Evolutionary conservation across 179 eudicot genomes (phyloP).

Genomic region (Gypsophila paniculata): DNA sequence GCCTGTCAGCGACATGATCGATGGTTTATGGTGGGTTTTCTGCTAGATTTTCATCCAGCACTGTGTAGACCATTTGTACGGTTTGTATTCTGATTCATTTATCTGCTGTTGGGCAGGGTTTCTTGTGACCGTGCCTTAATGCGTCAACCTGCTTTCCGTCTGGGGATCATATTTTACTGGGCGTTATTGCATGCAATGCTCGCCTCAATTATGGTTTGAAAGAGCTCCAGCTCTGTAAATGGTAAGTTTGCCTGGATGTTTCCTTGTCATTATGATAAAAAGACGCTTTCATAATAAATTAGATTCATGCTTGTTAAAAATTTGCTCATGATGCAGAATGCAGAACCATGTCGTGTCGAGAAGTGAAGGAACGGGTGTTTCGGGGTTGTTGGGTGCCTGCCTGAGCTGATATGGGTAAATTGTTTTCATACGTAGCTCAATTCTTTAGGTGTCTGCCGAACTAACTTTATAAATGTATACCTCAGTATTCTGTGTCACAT

Average conservation of each 20-base stretch:
- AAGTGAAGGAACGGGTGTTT: slow-evolving; percentile 7
- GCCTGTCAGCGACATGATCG: slow-evolving; percentile 79
- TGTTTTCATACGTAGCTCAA: slow-evolving; percentile 11
- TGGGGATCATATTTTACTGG: slow-evolving; percentile 89
- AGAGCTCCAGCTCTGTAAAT: slow-evolving; percentile 19
- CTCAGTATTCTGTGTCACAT: slow-evolving; percentile 10
- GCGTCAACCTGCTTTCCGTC: slow-evolving; percentile 95
- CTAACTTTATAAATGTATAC: not conserved
- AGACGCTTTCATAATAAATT: too few species aligned
- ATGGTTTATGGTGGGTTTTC: slow-evolving; percentile 80
- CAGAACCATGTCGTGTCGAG: not conserved
- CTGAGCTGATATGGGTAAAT: slow-evolving; percentile 13
- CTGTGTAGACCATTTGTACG: not conserved
- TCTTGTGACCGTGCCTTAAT: slow-evolving; percentile 92
- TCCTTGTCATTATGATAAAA: not conserved
- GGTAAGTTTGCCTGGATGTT: slow-evolving; percentile 24
- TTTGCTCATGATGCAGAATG: slow-evolving; percentile 11
- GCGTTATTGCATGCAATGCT: slow-evolving; percentile 80
- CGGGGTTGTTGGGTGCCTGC: not conserved
- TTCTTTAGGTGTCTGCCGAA: slow-evolving; percentile 1
- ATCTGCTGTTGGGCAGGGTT: slow-evolving; percentile 58
- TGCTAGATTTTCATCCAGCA: not conserved
- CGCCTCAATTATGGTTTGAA: slow-evolving; percentile 67
- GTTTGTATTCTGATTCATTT: slow-evolving; percentile 18
- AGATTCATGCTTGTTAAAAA: not conserved